Evolutionary conservation across 495 filamentous ascomycete genomes (phyloP).

Genomic region (Penicillium paradoxum): DNA sequence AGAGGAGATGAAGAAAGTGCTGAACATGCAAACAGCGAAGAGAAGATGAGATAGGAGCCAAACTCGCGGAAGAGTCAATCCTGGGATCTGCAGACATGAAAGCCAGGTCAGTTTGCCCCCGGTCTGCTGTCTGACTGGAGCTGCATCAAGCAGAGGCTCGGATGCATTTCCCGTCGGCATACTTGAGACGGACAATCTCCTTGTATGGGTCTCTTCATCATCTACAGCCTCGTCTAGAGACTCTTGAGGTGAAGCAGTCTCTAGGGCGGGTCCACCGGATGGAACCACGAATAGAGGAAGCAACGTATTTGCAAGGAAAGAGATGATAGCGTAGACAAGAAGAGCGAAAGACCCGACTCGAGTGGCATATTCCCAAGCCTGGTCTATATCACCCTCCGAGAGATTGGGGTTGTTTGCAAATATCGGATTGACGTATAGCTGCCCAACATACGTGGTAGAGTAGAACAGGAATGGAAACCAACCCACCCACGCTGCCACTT

Average conservation of each 20-base stretch:
- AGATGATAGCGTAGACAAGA: constrained; percentile 79
- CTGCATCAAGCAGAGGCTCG: constrained; percentile 26
- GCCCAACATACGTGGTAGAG: constrained; percentile 84
- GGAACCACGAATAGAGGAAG: constrained; percentile 79
- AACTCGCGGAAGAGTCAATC: constrained; percentile 77
- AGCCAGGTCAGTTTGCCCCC: constrained; percentile 34
- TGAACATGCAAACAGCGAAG: constrained; percentile 72
- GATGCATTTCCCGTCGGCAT: constrained; percentile 23
- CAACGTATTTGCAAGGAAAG: constrained; percentile 70
- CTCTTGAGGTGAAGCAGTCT: not conserved
- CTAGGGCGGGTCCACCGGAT: constrained; percentile 46
- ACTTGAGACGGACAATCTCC: constrained; percentile 31
- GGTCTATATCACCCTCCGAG: constrained; percentile 65
- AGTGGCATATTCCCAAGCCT: constrained; percentile 76
- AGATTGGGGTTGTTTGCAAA: constrained; percentile 72
- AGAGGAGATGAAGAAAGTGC: constrained; percentile 69
- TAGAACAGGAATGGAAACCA: constrained; percentile 97
- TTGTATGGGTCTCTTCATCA: constrained; percentile 17
- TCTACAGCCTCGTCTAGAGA: constrained; percentile 2
- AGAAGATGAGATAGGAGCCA: constrained; percentile 80
- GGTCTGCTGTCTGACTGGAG: not conserved
- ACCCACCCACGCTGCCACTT: constrained; percentile 87
- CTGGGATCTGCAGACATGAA: constrained; percentile 61
- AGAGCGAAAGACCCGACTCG: constrained; percentile 78
- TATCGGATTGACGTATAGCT: constrained; percentile 79